Percentiles rank a stretch among this genome's conserved stretches.
phyloP scores from a whole-genome alignment of 208 protist species.

The Blastocrithidia nonstop region DNA sequence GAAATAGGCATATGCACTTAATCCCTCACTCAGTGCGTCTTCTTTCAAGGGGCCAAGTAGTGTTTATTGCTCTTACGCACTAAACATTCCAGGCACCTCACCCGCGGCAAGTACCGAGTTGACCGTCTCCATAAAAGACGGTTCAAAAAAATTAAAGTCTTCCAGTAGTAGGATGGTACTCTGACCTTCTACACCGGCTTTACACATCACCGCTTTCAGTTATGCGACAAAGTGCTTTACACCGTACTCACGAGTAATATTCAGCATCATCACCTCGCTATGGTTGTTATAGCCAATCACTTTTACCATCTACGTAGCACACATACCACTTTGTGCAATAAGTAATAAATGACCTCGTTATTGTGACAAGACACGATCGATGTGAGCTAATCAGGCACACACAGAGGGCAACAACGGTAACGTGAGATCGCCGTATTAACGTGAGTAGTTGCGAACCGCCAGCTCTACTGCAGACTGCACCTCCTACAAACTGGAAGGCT shows the following conservation, averaged over 20 bases:
- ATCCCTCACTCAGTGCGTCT: constrained; percentile 66
- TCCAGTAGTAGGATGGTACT: constrained; percentile 88
- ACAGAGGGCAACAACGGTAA: constrained; percentile 92
- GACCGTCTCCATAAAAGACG: constrained; percentile 84
- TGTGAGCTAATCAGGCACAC: constrained; percentile 80
- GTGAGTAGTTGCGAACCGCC: constrained; percentile 79
- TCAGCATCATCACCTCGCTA: constrained; percentile 82
- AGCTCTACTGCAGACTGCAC: constrained; percentile 55
- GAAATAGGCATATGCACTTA: constrained; percentile 83
- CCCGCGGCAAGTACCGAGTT: constrained; percentile 94
- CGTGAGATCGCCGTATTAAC: constrained; percentile 87
- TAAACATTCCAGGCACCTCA: constrained; percentile 94
- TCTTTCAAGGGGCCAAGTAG: constrained; percentile 87
- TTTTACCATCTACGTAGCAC: constrained; percentile 78
- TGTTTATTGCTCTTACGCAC: constrained; percentile 92
- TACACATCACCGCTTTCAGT: constrained; percentile 84
- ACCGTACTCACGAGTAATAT: constrained; percentile 83
- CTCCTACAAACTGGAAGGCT: constrained; percentile 31
- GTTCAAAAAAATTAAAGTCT: constrained; percentile 89
- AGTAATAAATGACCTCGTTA: constrained; percentile 90
- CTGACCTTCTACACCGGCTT: constrained; percentile 84
- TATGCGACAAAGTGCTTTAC: constrained; percentile 90
- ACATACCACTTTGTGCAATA: constrained; percentile 88
- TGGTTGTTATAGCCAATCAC: constrained; percentile 85
- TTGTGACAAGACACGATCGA: constrained; percentile 93